Conservation (phyloP, 805 yeast genomes). For the Sugiyamaella valdiviana region DNA sequence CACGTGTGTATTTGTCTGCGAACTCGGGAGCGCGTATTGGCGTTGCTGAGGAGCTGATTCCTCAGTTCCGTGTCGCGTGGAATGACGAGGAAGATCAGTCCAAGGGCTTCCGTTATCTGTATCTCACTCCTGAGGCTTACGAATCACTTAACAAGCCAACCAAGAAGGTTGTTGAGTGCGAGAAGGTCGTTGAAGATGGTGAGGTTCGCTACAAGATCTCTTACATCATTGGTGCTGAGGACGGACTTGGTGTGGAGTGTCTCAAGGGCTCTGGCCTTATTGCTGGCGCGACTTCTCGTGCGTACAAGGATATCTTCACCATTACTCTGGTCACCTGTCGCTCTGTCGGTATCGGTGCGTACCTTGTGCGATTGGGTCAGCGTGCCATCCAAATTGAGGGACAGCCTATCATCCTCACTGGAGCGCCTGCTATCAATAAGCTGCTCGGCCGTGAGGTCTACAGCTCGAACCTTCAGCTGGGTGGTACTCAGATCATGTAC, state of each 20-base stretch:
- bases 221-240: slow-evolving; percentile 86
- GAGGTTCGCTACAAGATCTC: slow-evolving; percentile 75
- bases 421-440: slow-evolving; percentile 98
- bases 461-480: slow-evolving; percentile 92
- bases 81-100: slow-evolving; percentile 64
- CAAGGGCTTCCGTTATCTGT: slow-evolving; percentile 87
- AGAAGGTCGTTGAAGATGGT: slow-evolving; percentile 76
- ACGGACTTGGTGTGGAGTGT: slow-evolving; percentile 98
- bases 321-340: slow-evolving; percentile 98
- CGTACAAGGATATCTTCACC: slow-evolving; percentile 96
- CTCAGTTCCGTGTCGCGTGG: slow-evolving; percentile 90
- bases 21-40: slow-evolving; percentile 99
- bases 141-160: slow-evolving; percentile 42
- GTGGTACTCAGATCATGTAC: slow-evolving; percentile 99
- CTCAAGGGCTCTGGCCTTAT: slow-evolving; percentile 96
- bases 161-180: slow-evolving; percentile 57
- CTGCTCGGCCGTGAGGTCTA: slow-evolving; percentile 95
- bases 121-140: slow-evolving; percentile 61
- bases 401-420: slow-evolving; percentile 96
- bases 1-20: slow-evolving; percentile 92
- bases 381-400: slow-evolving; percentile 99
- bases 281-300: slow-evolving; percentile 98
- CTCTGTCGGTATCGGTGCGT: slow-evolving; percentile 99
- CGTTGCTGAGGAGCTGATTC: slow-evolving; percentile 91
- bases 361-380: slow-evolving; percentile 95